Conservation (phyloP, 495 filamentous ascomycete species). For the Aspergillus affinis region DNA sequence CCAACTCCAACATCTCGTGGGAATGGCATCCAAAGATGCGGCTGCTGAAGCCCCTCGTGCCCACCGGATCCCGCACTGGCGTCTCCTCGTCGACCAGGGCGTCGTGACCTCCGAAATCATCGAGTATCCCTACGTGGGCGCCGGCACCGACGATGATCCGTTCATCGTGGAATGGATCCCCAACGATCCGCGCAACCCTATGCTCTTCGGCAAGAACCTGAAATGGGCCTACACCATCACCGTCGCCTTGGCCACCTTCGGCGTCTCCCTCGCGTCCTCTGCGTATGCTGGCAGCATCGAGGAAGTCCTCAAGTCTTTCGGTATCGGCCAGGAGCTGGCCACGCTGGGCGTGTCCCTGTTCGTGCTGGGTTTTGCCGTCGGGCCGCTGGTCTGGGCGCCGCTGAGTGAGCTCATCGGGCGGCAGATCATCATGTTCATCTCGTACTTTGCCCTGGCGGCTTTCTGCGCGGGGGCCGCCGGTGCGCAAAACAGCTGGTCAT, state of each 20-base stretch:
- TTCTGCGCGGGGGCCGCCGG: conserved; percentile 63
- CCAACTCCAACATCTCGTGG: background rate
- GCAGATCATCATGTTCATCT: conserved; percentile 60
- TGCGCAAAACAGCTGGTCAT: conserved; percentile 56
- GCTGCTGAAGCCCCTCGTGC: conserved; percentile 8
- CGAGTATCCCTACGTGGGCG: conserved; percentile 55
- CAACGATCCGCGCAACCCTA: conserved; percentile 61
- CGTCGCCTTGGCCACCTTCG: conserved; percentile 64
- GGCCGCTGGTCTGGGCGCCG: conserved; percentile 41
- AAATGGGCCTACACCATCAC: conserved; percentile 65
- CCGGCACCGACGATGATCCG: conserved; percentile 64
- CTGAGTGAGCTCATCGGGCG: conserved; percentile 65
- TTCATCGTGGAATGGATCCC: conserved; percentile 68
- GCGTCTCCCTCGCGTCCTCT: conserved; percentile 69
- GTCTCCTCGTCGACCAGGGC: conserved; percentile 28
- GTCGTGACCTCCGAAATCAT: conserved; percentile 43
- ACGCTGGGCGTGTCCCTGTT: conserved; percentile 57
- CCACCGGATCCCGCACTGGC: conserved; percentile 29
- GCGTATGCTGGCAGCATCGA: conserved; percentile 66
- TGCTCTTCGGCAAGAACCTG: conserved; percentile 46
- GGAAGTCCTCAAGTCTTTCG: conserved; percentile 44
- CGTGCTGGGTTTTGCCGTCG: conserved; percentile 38
- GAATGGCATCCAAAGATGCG: conserved; percentile 4
- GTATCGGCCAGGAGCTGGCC: conserved; percentile 45
- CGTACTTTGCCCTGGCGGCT: conserved; percentile 54